These are phyloP conservation scores for Trichoderma simmonsii DNA, from an alignment of 2,329 filamentous ascomycete species.

Conservation along the genomic window DNA sequence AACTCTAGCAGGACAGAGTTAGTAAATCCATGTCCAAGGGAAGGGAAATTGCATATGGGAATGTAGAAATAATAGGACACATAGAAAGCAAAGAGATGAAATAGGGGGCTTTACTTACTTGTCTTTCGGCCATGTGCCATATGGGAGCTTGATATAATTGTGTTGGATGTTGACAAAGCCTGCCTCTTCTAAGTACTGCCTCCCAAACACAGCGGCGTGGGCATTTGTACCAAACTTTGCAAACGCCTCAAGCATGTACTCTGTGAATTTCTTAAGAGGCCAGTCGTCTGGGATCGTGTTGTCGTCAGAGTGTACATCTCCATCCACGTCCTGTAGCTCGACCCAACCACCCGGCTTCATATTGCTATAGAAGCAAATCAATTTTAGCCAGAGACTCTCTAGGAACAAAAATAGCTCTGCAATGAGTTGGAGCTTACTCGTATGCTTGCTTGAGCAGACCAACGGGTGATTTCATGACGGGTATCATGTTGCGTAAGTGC, in stretches of 20 bases:
- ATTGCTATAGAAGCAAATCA: conserved; percentile 25
- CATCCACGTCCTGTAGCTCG: conserved; percentile 40
- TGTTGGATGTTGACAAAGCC: conserved; percentile 41
- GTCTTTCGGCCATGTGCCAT: conserved; percentile 47
- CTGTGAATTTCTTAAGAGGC: conserved; percentile 21
- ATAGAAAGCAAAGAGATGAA: background rate
- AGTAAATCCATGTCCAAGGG: background rate
- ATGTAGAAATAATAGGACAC: background rate
- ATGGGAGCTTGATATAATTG: conserved; percentile 41
- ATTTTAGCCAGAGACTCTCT: background rate
- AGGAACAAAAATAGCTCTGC: too few relatives aligned
- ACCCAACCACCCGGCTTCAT: conserved; percentile 44
- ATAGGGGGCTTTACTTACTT: conserved; percentile 25
- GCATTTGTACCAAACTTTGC: conserved; percentile 37
- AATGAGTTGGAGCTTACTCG: conserved; percentile 22
- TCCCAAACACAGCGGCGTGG: conserved; percentile 37
- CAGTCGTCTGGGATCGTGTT: conserved; percentile 26
- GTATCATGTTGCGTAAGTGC: conserved; percentile 44
- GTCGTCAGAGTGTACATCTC: conserved; percentile 35
- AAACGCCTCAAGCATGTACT: conserved; percentile 35
- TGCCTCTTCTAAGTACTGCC: conserved; percentile 35
- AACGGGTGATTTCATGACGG: conserved; percentile 35
- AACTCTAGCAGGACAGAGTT: conserved; percentile 23
- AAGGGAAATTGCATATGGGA: background rate
- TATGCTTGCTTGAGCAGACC: conserved; percentile 30